phyloP scores from a whole-genome alignment of 1,139 yeast genomes.

The Casaregolazyma lundiana region DNA sequence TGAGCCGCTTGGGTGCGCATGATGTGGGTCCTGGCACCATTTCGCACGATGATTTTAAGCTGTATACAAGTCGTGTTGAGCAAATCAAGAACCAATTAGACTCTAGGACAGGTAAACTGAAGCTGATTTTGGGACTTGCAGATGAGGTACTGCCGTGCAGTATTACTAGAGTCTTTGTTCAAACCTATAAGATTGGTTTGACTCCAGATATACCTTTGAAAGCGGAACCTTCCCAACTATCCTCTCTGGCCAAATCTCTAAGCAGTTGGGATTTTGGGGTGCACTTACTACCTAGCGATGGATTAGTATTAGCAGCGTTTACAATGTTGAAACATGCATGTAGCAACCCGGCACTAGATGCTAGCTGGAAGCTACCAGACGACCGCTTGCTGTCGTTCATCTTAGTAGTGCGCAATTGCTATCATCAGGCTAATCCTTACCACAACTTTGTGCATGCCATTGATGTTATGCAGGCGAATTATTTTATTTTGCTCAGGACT shows the following conservation, averaged over 20 bases:
- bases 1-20: constrained; percentile 16
- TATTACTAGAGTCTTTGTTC: constrained; percentile 2
- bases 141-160: constrained; percentile 3
- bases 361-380: constrained; percentile 32
- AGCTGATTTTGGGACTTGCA: constrained; percentile 15
- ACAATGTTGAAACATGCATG: constrained; percentile 51
- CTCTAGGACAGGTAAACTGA: constrained; percentile 15
- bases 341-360: constrained; percentile 30
- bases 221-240: neutral
- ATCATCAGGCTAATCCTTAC: constrained; percentile 80
- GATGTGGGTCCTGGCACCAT: constrained; percentile 13
- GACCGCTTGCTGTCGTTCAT: constrained; percentile 54
- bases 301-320: constrained; percentile 57
- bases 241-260: constrained; percentile 3
- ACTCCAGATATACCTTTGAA: constrained; percentile 5
- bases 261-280: constrained; percentile 53
- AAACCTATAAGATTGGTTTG: neutral
- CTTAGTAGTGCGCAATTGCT: constrained; percentile 65
- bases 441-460: constrained; percentile 95
- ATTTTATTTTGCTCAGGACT: constrained; percentile 53
- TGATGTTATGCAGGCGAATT: constrained; percentile 90
- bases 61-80: constrained; percentile 9
- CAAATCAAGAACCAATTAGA: constrained; percentile 11
- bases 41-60: constrained; percentile 1
- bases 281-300: constrained; percentile 63